phyloP scores from a whole-genome alignment of 192 early-diverging fungal genomes.

The Coemansia sp. region DNA sequence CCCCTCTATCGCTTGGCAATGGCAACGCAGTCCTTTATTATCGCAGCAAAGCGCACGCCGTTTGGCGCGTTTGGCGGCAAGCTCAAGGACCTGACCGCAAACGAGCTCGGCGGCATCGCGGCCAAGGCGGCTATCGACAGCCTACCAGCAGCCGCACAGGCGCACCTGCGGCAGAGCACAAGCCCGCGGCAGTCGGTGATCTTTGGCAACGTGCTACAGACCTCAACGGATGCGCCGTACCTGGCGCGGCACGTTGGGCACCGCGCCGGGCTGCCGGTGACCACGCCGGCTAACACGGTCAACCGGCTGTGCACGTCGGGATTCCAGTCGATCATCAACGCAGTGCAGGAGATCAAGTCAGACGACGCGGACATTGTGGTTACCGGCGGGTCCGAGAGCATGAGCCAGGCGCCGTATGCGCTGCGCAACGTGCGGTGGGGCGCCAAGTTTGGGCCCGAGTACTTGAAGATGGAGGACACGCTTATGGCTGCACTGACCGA shows the following conservation, averaged over 20 bases:
- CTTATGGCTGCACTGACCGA: slow-evolving; percentile 80
- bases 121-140: slow-evolving; percentile 79
- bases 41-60: slow-evolving; percentile 78
- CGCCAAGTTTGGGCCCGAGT: slow-evolving; percentile 80
- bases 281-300: slow-evolving; percentile 84
- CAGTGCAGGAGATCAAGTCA: slow-evolving; percentile 83
- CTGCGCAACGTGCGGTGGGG: slow-evolving; percentile 79
- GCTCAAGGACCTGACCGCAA: slow-evolving; percentile 76
- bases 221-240: slow-evolving; percentile 79
- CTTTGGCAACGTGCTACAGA: slow-evolving; percentile 92
- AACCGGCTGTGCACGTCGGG: slow-evolving; percentile 97
- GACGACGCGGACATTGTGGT: slow-evolving; percentile 83
- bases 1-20: slow-evolving; percentile 2
- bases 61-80: slow-evolving; percentile 95
- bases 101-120: slow-evolving; percentile 87
- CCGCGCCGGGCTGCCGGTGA: slow-evolving; percentile 76
- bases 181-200: slow-evolving; percentile 68
- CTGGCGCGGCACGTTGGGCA: slow-evolving; percentile 91
- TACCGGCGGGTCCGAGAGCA: slow-evolving; percentile 89
- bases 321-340: slow-evolving; percentile 92
- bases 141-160: slow-evolving; percentile 71
- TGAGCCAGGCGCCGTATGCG: slow-evolving; percentile 89
- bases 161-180: slow-evolving; percentile 22
- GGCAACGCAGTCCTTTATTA: slow-evolving; percentile 62
- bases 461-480: slow-evolving; percentile 82